These are phyloP conservation scores for Phlyctochytrium planicorne DNA, from an alignment of 192 early-diverging fungal genomes.

Conservation along the genomic window DNA sequence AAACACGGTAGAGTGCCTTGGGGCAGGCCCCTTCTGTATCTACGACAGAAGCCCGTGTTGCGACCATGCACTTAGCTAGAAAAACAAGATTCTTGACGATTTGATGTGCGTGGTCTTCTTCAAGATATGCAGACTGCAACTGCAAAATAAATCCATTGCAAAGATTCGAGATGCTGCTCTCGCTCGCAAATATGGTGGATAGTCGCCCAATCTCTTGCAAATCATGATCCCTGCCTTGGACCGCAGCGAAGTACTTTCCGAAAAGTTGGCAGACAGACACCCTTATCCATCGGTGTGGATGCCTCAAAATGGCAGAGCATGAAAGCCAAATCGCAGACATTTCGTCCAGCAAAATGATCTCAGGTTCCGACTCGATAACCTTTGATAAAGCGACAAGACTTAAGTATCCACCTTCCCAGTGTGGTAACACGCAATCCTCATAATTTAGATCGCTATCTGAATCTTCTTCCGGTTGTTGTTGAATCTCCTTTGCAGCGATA, in stretches of 20 bases:
- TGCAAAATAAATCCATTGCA: constrained; percentile 33
- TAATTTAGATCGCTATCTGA: background rate
- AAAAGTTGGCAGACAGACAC: constrained; percentile 66
- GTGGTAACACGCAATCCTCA: background rate
- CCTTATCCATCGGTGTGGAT: constrained; percentile 93
- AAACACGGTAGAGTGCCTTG: constrained; percentile 27
- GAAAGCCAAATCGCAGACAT: constrained; percentile 64
- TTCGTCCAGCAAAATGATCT: constrained; percentile 5
- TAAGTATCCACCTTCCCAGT: background rate
- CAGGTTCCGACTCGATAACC: background rate
- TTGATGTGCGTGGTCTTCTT: constrained; percentile 81
- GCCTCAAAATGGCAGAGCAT: constrained; percentile 64
- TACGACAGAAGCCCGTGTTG: constrained; percentile 17
- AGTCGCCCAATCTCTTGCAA: constrained; percentile 2
- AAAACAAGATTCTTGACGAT: constrained; percentile 94
- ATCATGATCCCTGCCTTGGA: constrained; percentile 54
- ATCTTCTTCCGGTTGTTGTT: too few species aligned
- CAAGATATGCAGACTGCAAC: constrained; percentile 46
- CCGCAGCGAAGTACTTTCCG: constrained; percentile 73
- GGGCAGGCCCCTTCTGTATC: constrained; percentile 45
- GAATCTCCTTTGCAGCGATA: background rate
- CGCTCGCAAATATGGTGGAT: constrained; percentile 4
- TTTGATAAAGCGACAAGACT: background rate
- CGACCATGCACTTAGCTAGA: constrained; percentile 81
- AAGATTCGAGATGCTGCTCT: constrained; percentile 15